phyloP scores from a whole-genome alignment of 2,329 filamentous ascomycete species.

The Scortechinia acanthostroma region DNA sequence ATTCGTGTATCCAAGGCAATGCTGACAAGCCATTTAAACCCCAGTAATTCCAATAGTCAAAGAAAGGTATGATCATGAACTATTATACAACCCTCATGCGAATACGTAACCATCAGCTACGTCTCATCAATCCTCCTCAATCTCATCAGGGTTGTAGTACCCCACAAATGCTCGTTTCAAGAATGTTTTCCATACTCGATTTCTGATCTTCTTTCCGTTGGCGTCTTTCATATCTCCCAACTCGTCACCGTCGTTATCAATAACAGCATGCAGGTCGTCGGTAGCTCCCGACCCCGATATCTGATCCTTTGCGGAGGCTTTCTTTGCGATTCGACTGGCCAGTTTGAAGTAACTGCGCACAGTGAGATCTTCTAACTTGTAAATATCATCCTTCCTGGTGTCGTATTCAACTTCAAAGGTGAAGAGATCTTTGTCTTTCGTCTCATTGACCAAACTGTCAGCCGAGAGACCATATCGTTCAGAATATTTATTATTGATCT shows the following conservation, averaged over 20 bases:
- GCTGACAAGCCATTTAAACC: no score
- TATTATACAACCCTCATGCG: no score
- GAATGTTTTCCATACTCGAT: constrained; percentile 73
- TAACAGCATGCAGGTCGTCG: constrained; percentile 12
- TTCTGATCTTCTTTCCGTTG: constrained; percentile 35
- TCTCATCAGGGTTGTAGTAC: background rate
- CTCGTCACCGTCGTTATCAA: constrained; percentile 9
- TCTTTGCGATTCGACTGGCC: constrained; percentile 68
- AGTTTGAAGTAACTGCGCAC: constrained; percentile 74
- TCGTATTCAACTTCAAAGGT: constrained; percentile 78
- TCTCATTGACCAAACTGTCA: constrained; percentile 37
- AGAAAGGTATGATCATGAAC: no score
- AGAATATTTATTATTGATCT: no score
- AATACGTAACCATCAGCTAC: no score
- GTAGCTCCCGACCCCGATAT: constrained; percentile 12
- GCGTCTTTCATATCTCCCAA: constrained; percentile 10
- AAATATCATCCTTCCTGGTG: constrained; percentile 70
- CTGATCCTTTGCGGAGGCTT: background rate
- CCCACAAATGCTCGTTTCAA: constrained; percentile 69
- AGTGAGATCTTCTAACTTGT: constrained; percentile 74
- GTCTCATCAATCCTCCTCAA: no score
- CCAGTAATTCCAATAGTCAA: no score
- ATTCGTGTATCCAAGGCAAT: no score
- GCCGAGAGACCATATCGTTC: constrained; percentile 37
- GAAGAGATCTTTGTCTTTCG: constrained; percentile 48